Conservation (phyloP, 169 alveolate species). For the Theileria equi region DNA sequence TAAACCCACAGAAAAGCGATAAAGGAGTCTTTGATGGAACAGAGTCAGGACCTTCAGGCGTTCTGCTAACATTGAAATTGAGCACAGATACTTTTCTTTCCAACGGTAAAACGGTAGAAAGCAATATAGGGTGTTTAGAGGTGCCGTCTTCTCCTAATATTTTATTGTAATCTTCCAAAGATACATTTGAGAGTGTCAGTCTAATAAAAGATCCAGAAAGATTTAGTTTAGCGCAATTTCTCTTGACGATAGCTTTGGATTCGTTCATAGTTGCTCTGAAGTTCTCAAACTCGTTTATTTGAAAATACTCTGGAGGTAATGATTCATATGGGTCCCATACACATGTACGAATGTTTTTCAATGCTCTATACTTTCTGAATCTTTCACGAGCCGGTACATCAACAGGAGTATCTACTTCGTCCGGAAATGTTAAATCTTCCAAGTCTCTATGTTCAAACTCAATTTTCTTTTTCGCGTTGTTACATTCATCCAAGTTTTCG, state of each 20-base stretch:
- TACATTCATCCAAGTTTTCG: slow-evolving; percentile 32
- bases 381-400: slow-evolving; percentile 73
- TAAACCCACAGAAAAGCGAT: slow-evolving; percentile 87
- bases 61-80: slow-evolving; percentile 78
- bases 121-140: slow-evolving; percentile 69
- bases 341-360: slow-evolving; percentile 84
- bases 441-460: slow-evolving; percentile 49
- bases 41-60: slow-evolving; percentile 63
- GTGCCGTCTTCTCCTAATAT: slow-evolving; percentile 3
- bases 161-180: slow-evolving; percentile 54
- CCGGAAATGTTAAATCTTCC: slow-evolving; percentile 79
- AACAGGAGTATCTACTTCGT: slow-evolving; percentile 88
- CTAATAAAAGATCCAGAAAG: slow-evolving; percentile 18
- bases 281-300: slow-evolving; percentile 86
- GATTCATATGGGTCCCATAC: slow-evolving; percentile 91
- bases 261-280: slow-evolving; percentile 60
- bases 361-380: slow-evolving; percentile 85
- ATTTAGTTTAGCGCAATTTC: slow-evolving; percentile 15
- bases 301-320: slow-evolving; percentile 86
- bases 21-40: slow-evolving; percentile 81
- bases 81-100: slow-evolving; percentile 90
- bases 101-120: slow-evolving; percentile 88
- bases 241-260: slow-evolving; percentile 11
- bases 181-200: slow-evolving; percentile 30
- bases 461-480: slow-evolving; percentile 18